Percentiles rank a stretch among this genome's conserved stretches.
Evolutionary conservation across 306 rosid species (phyloP).

Genomic region (Ceratonia siliqua): DNA sequence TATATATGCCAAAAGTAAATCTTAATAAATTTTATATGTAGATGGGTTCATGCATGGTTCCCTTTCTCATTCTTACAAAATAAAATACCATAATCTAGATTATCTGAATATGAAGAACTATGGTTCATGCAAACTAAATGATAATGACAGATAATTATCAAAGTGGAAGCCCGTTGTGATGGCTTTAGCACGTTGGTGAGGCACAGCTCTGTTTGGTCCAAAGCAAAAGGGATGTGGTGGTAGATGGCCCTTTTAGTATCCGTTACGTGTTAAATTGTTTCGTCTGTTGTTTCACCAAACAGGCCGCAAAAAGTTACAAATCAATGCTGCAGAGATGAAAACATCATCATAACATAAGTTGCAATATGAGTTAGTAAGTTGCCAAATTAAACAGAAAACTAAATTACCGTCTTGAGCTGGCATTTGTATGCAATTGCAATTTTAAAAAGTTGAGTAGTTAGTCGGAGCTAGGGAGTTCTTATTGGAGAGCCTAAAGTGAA

Average conservation of each 20-base stretch:
- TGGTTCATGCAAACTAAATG: slow-evolving; percentile 32
- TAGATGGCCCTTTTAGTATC: slow-evolving; percentile 28
- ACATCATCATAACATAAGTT: slow-evolving; percentile 8
- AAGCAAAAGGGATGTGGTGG: slow-evolving; percentile 19
- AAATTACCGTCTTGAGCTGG: not conserved
- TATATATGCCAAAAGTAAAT: too few relatives aligned
- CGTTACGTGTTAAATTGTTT: slow-evolving; percentile 51
- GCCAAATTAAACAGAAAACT: not conserved
- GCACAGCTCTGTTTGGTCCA: slow-evolving; percentile 31
- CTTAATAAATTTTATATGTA: too few relatives aligned
- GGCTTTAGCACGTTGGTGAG: slow-evolving; percentile 34
- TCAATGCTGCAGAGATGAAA: slow-evolving; percentile 19
- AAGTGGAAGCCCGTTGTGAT: slow-evolving; percentile 38
- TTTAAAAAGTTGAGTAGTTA: not conserved
- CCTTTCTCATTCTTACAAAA: not conserved
- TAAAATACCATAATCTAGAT: slow-evolving; percentile 18
- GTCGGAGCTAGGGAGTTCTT: too few relatives aligned
- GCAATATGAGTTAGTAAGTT: not conserved
- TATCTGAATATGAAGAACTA: slow-evolving; percentile 26
- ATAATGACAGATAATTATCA: slow-evolving; percentile 34
- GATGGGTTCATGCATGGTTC: too few relatives aligned
- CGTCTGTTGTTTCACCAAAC: slow-evolving; percentile 15
- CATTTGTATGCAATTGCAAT: not conserved
- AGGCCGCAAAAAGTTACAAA: not conserved
- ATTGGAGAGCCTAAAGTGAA: too few relatives aligned